These are phyloP conservation scores for Yarrowia galli DNA, from an alignment of 1,139 yeast genomes.

Conservation along the genomic window DNA sequence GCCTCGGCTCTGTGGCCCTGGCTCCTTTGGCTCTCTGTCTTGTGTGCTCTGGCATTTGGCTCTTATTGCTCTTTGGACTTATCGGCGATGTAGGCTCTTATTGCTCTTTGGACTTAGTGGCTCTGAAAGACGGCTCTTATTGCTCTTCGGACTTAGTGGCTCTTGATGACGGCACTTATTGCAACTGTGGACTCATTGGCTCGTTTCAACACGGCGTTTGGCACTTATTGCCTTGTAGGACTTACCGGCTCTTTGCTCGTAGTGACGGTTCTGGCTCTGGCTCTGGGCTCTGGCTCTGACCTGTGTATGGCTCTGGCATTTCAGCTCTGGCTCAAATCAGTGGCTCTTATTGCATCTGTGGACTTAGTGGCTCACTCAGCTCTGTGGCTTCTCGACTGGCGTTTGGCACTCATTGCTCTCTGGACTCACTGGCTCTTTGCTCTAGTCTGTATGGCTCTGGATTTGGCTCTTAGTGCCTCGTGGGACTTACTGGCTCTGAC, in stretches of 20 bases:
- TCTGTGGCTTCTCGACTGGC: background rate
- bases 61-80: background rate
- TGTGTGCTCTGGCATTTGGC: background rate
- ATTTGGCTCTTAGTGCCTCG: conserved; percentile 2
- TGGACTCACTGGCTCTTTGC: conserved; percentile 7
- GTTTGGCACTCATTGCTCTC: conserved; percentile 9
- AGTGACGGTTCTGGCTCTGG: background rate
- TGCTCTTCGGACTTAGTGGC: background rate
- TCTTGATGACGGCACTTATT: background rate
- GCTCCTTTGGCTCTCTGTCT: background rate
- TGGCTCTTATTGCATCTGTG: background rate
- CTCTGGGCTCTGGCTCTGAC: no score
- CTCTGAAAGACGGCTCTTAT: background rate
- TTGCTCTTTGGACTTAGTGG: background rate
- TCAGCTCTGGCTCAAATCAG: background rate
- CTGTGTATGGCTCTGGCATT: background rate
- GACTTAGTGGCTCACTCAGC: background rate
- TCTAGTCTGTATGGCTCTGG: background rate
- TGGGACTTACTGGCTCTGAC: conserved; percentile 6
- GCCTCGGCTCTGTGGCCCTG: background rate
- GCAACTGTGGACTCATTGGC: background rate
- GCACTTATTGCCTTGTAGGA: background rate
- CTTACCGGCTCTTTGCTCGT: conserved; percentile 6
- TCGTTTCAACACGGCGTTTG: background rate
- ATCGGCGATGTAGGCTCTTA: background rate